Percentiles rank a stretch among this genome's conserved stretches.
These are phyloP conservation scores for Chrysoporthe puriensis DNA, from an alignment of 2,329 filamentous ascomycete genomes.

Conservation along the genomic window DNA sequence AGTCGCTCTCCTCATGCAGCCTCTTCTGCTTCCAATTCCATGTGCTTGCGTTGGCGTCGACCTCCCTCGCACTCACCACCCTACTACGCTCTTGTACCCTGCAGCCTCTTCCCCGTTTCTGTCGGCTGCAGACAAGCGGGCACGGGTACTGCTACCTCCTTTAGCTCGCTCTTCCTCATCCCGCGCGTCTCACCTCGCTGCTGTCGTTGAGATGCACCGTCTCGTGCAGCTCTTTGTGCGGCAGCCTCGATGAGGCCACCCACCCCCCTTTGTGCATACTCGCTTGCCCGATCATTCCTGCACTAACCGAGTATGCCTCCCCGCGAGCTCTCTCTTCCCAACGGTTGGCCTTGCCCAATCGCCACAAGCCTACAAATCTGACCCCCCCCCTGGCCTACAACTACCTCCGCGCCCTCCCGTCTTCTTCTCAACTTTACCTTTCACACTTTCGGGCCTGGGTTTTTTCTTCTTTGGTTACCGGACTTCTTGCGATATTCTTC, in stretches of 20 bases:
- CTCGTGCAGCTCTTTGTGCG: conserved; percentile 13
- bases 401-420: conserved; percentile 25
- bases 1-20: conserved; percentile 7
- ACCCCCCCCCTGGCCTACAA: conserved; percentile 15
- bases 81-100: background rate
- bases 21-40: conserved; percentile 6
- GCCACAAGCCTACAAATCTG: conserved; percentile 28
- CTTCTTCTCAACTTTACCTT: conserved; percentile 15
- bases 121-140: background rate
- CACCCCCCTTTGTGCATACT: conserved; percentile 24
- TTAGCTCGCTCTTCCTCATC: conserved; percentile 9
- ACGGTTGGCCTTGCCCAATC: conserved; percentile 16
- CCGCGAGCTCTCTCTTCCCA: conserved; percentile 23
- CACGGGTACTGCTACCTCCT: conserved; percentile 12
- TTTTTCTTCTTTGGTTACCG: conserved; percentile 11
- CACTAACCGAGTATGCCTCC: conserved; percentile 26
- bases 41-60: conserved; percentile 5
- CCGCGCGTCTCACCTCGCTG: conserved; percentile 6
- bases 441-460: conserved; percentile 11
- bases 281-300: conserved; percentile 20
- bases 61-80: conserved; percentile 5
- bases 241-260: conserved; percentile 17
- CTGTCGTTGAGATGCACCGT: conserved; percentile 13
- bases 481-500: conserved; percentile 35
- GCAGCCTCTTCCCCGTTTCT: conserved; percentile 1